phyloP scores from a whole-genome alignment of 1,139 yeast species.

The Candida neerlandica region DNA sequence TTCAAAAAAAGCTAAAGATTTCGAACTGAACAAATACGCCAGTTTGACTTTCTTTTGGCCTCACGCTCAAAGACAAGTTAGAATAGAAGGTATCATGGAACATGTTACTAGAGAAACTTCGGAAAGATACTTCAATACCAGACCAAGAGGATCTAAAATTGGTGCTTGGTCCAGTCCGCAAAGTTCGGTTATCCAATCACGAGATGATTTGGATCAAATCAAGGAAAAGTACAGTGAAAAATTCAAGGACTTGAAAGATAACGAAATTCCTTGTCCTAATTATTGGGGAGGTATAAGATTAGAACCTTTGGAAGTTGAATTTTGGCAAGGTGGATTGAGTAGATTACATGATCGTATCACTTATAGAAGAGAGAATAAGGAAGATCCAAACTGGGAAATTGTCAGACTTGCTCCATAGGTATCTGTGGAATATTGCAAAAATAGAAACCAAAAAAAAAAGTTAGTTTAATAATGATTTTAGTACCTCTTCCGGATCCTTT shows the following conservation, averaged over 20 bases:
- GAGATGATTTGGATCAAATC: slow-evolving; percentile 63
- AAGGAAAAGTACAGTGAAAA: slow-evolving; percentile 52
- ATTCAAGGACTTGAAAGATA: slow-evolving; percentile 57
- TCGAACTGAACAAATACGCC: slow-evolving; percentile 72
- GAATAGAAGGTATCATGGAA: slow-evolving; percentile 87
- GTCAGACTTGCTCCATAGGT: slow-evolving; percentile 72
- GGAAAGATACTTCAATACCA: slow-evolving; percentile 74
- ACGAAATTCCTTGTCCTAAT: slow-evolving; percentile 84
- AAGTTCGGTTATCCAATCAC: slow-evolving; percentile 55
- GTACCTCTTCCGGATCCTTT: background rate
- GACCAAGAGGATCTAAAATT: slow-evolving; percentile 90
- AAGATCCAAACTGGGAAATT: slow-evolving; percentile 58
- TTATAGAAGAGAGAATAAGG: slow-evolving; percentile 58
- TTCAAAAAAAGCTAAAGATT: slow-evolving; percentile 77
- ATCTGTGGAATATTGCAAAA: background rate
- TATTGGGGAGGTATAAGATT: slow-evolving; percentile 95
- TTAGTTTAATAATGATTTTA: background rate
- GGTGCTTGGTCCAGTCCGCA: slow-evolving; percentile 99
- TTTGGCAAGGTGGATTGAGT: slow-evolving; percentile 94
- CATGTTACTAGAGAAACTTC: slow-evolving; percentile 73
- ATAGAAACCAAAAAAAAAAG: background rate
- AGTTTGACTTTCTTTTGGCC: slow-evolving; percentile 94
- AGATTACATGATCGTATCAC: slow-evolving; percentile 88
- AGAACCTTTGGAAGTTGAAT: slow-evolving; percentile 87
- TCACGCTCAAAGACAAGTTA: slow-evolving; percentile 82